A percentile compares a stretch with the other conserved stretches of the same genome.
phyloP scores from a whole-genome alignment of 169 alveolate genomes.

The Cryptosporidium xiaoi region DNA sequence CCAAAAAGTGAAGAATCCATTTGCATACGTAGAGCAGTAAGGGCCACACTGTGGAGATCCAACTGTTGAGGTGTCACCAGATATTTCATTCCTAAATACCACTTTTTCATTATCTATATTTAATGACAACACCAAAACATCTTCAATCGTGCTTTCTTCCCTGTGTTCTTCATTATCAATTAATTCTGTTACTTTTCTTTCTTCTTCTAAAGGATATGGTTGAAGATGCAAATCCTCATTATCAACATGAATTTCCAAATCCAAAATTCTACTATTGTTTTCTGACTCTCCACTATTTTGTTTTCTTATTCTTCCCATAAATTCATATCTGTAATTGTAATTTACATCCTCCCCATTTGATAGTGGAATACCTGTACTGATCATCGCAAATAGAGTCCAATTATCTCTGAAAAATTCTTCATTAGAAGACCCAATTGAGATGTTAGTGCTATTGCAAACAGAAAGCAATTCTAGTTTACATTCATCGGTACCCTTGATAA shows the following conservation, averaged over 20 bases:
- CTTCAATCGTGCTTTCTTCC: background rate
- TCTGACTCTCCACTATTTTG: too few relatives aligned
- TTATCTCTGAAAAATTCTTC: constrained; percentile 19
- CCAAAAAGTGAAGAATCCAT: constrained; percentile 64
- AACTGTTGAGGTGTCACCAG: constrained; percentile 36
- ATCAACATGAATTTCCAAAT: too few relatives aligned
- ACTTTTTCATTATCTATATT: constrained; percentile 15
- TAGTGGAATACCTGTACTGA: constrained; percentile 40
- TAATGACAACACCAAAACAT: constrained; percentile 12
- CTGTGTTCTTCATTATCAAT: background rate
- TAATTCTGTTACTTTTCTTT: constrained; percentile 1
- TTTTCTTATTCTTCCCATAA: too few relatives aligned
- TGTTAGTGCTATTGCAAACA: constrained; percentile 37
- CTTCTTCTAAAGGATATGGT: too few relatives aligned
- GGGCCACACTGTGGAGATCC: constrained; percentile 75
- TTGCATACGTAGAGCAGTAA: constrained; percentile 61
- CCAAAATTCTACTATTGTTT: too few relatives aligned
- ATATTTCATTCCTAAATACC: constrained; percentile 23
- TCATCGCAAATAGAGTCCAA: constrained; percentile 61
- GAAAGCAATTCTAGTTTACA: constrained; percentile 29
- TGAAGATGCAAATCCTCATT: too few relatives aligned
- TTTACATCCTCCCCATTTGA: background rate
- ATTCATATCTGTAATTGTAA: constrained; percentile 37
- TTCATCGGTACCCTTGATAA: constrained; percentile 35
- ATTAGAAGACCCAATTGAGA: constrained; percentile 4